A percentile compares a stretch with the other conserved stretches of the same genome.
Evolutionary conservation across 148 eudicot genomes (phyloP).

Genomic region (Fagopyrum tataricum): DNA sequence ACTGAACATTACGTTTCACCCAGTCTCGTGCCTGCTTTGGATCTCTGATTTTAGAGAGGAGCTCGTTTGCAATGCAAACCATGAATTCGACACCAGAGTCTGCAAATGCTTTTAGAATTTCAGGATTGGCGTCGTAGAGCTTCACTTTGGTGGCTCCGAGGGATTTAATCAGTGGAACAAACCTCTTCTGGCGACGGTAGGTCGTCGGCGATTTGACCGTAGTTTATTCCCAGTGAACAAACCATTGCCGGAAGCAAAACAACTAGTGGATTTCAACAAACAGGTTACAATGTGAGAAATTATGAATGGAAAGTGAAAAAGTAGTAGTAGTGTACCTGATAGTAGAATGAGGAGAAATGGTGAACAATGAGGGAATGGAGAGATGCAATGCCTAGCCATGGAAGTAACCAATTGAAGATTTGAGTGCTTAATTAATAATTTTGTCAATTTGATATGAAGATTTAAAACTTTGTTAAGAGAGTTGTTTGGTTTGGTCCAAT

Average conservation of each 20-base stretch:
- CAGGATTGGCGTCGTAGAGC: conserved; percentile 81
- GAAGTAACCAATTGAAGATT: neutral
- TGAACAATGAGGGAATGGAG: neutral
- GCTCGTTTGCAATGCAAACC: conserved; percentile 51
- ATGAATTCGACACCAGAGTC: conserved; percentile 68
- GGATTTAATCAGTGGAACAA: conserved; percentile 45
- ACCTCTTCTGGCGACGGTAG: conserved; percentile 64
- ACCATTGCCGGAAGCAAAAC: conserved; percentile 17
- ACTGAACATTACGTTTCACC: conserved; percentile 48
- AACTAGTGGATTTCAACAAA: neutral
- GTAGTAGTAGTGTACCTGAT: neutral
- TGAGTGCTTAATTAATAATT: neutral
- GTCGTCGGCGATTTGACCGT: conserved; percentile 80
- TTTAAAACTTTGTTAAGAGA: neutral
- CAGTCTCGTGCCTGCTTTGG: conserved; percentile 43
- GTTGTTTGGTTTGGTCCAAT: neutral
- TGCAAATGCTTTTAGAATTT: conserved; percentile 72
- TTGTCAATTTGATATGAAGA: neutral
- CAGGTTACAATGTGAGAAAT: neutral
- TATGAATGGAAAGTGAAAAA: neutral
- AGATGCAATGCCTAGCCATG: neutral
- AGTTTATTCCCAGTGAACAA: conserved; percentile 63
- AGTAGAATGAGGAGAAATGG: neutral
- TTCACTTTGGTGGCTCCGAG: conserved; percentile 63
- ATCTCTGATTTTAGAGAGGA: conserved; percentile 40